Conservation (phyloP, 371 early-diverging fungal species). For the Coemansia linderi region DNA sequence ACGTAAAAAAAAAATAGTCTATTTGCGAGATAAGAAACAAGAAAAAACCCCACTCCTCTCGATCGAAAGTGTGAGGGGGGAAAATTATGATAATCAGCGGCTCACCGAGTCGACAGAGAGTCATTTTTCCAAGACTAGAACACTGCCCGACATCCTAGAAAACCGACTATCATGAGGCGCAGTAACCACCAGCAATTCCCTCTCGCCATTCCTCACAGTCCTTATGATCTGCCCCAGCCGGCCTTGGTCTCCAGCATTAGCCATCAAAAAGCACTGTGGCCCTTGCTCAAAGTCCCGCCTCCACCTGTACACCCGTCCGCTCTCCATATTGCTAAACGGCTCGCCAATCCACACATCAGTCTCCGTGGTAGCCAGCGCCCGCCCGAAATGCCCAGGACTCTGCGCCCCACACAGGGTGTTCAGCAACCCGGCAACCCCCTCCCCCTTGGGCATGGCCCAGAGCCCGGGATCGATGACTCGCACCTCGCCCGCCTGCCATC, state of each 20-base stretch:
- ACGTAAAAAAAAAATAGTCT: neutral
- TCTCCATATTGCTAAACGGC: conserved; percentile 40
- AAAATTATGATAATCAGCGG: conserved; percentile 6
- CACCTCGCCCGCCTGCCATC: conserved; percentile 52
- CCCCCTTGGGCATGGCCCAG: conserved; percentile 8
- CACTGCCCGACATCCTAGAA: conserved; percentile 36
- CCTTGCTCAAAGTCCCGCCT: neutral
- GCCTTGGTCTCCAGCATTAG: conserved; percentile 16
- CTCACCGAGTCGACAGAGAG: neutral
- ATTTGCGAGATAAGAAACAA: neutral
- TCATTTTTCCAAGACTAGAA: conserved; percentile 17
- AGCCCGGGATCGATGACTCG: conserved; percentile 34
- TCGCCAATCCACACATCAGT: conserved; percentile 52
- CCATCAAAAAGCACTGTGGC: conserved; percentile 27
- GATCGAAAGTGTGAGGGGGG: neutral
- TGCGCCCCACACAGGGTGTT: conserved; percentile 34
- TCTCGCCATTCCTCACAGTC: neutral
- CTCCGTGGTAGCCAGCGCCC: conserved; percentile 28
- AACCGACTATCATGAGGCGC: conserved; percentile 49
- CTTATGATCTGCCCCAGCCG: conserved; percentile 37
- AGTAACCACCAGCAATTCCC: conserved; percentile 25
- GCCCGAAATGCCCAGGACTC: conserved; percentile 50
- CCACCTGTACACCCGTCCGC: conserved; percentile 43
- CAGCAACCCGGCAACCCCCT: conserved; percentile 27
- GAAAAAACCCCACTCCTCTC: neutral